These are phyloP conservation scores for Leptodontidium sp. DNA, from an alignment of 2,329 filamentous ascomycete species.

Conservation along the genomic window DNA sequence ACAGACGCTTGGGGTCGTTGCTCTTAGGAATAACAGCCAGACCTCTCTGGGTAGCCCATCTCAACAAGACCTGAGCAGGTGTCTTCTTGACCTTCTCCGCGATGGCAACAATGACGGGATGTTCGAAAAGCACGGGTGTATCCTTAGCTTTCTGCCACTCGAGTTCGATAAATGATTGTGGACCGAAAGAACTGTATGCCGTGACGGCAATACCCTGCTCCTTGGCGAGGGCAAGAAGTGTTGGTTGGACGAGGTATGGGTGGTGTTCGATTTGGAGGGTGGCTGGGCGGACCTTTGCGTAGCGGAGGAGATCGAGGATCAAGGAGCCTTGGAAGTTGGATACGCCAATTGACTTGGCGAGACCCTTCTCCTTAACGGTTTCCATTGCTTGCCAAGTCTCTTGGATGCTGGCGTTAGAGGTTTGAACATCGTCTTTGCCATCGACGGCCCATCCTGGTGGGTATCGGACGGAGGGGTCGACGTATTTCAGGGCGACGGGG, in stretches of 20 bases:
- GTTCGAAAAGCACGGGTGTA: conserved; percentile 74
- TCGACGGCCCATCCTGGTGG: conserved; percentile 81
- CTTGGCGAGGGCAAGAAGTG: conserved; percentile 74
- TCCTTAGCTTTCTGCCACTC: conserved; percentile 72
- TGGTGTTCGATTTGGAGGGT: conserved; percentile 91
- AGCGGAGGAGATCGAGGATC: conserved; percentile 81
- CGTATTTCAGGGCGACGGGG: conserved; percentile 85
- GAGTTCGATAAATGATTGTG: conserved; percentile 80
- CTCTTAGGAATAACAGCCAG: conserved; percentile 86
- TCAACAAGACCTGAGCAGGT: conserved; percentile 81
- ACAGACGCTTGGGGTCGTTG: conserved; percentile 63
- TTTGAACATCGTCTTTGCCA: conserved; percentile 65
- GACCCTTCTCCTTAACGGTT: conserved; percentile 70
- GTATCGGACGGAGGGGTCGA: conserved; percentile 81
- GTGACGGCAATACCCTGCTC: conserved; percentile 77
- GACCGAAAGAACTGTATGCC: conserved; percentile 86
- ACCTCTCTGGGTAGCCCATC: conserved; percentile 86
- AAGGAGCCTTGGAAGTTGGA: conserved; percentile 84
- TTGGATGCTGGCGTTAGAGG: conserved; percentile 75
- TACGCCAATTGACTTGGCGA: conserved; percentile 79
- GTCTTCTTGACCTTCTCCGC: conserved; percentile 76
- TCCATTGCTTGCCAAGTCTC: conserved; percentile 88
- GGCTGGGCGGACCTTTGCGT: conserved; percentile 77
- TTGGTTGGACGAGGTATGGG: conserved; percentile 82
- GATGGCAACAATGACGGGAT: conserved; percentile 68